A percentile compares a stretch with the other conserved stretches of the same genome.
Conservation (phyloP, 192 early-diverging fungal genomes). For the Linnemannia schmuckeri region DNA sequence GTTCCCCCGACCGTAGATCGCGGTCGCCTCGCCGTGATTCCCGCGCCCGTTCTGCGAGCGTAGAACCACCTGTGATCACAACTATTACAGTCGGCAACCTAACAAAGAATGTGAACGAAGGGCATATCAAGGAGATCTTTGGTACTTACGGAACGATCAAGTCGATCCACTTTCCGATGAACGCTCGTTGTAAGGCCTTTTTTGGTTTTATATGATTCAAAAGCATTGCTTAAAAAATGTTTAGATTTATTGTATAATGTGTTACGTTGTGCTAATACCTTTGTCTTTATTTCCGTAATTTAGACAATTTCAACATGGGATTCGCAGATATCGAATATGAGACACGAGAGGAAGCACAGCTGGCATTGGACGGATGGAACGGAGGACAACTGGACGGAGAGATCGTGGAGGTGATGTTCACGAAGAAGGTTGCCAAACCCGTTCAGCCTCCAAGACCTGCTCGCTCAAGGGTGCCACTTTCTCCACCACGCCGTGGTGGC, state of each 20-base stretch:
- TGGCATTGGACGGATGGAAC: constrained; percentile 50
- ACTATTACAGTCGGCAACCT: constrained; percentile 30
- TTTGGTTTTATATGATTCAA: background rate
- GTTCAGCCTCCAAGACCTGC: constrained; percentile 1
- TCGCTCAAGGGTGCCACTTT: constrained; percentile 19
- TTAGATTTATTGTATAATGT: background rate
- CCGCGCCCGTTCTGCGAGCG: constrained; percentile 2
- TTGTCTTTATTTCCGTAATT: background rate
- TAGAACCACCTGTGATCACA: constrained; percentile 1
- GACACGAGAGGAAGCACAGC: constrained; percentile 34
- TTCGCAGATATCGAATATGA: constrained; percentile 51
- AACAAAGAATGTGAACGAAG: constrained; percentile 46
- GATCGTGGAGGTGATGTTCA: constrained; percentile 29
- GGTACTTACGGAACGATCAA: constrained; percentile 48
- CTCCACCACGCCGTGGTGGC: constrained; percentile 34
- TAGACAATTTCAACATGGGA: constrained; percentile 51
- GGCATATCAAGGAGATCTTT: constrained; percentile 41
- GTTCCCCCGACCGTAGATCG: constrained; percentile 6
- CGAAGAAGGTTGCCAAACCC: constrained; percentile 27
- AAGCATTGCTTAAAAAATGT: background rate
- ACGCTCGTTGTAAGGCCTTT: constrained; percentile 38
- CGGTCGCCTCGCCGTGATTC: constrained; percentile 17
- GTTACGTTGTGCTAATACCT: background rate
- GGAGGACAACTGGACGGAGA: constrained; percentile 52
- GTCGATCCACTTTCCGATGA: constrained; percentile 40